Percentiles rank a stretch among this genome's conserved stretches.
phyloP scores from a whole-genome alignment of 208 protist genomes.

The Acanthamoeba castellanii region DNA sequence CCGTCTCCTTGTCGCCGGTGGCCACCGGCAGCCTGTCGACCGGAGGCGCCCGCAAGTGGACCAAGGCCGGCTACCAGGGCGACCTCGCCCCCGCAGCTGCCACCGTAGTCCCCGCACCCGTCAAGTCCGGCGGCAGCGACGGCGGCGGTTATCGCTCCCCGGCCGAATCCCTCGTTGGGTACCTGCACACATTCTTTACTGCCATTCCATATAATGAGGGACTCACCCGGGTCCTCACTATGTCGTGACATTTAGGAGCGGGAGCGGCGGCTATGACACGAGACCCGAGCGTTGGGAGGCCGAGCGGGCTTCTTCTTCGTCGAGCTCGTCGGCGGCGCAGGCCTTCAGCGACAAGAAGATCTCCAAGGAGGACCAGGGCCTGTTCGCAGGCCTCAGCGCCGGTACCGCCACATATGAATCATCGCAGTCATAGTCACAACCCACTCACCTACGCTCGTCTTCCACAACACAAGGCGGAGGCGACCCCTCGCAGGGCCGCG shows the following conservation, averaged over 20 bases:
- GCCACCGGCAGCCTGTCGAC: not conserved
- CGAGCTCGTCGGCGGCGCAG: not conserved
- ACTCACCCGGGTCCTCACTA: too few relatives aligned
- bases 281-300: not conserved
- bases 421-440: not conserved
- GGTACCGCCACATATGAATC: not conserved
- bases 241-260: not conserved
- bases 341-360: not conserved
- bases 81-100: not conserved
- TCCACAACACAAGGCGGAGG: not conserved
- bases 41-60: not conserved
- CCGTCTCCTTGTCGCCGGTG: not conserved
- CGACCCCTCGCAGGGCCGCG: not conserved
- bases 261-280: not conserved
- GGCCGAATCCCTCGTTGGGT: not conserved
- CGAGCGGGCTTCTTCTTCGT: not conserved
- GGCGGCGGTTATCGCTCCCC: not conserved
- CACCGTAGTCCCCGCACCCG: too few relatives aligned
- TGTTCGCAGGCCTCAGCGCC: not conserved
- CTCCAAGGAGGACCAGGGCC: not conserved
- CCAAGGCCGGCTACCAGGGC: conserved; percentile 14
- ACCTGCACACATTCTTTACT: not conserved
- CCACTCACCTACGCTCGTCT: not conserved
- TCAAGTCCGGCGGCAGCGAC: not conserved
- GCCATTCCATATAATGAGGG: too few relatives aligned